Evolutionary conservation across 2,329 filamentous ascomycete genomes (phyloP), one percentile per base, ranked within the genome.

Genomic region (Annulohypoxylon truncatum): DNA sequence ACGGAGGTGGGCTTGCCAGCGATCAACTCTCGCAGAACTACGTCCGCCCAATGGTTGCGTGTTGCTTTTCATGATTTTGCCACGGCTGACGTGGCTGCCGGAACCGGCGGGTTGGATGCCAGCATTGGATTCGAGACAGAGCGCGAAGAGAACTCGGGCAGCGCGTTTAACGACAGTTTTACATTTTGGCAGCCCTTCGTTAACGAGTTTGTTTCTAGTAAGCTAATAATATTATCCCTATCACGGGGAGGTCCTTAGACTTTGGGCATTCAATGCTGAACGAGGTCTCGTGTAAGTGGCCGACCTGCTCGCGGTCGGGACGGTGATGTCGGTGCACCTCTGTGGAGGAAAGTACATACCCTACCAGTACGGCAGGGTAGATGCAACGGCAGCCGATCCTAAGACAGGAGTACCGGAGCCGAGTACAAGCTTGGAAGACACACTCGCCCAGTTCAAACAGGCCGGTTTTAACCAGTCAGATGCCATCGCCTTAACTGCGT

Each of bases 41-140:
- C 72, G 3, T 62, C 73, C 0, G 73, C 73, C 29, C 68, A 76
- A 52, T 76, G 73, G 74, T 51, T 76, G 24, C 70, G 74, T 0
- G 72, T 75, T 12, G 70, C 66, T 2, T 76, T 75, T 54, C 75
- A 76, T 38, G 74, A 76, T 61, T 73, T 76, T 47, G 65, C 71
- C 24, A 76, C 72, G 2, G 70, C 71, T n/a, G 67, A 76, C 44
- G 61, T 73, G 1, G 52, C 24, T 1, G 69, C 69, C 2, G 74
- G 73, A 3, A 75, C 73, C 1, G 74, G 75, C 6, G 75, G 75
- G 1, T 8, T 77, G n/a, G 75, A 76, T 38, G 74, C 74, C 2
- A 74, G 72, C 47, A 75, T 75, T 38, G 71, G 73, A 7, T 76
- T 75, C 55, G 74, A 77, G 72, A 74, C 73, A 1, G 55, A 12